These are phyloP conservation scores for Entelexis paramagnoliae DNA, from an alignment of 1,139 yeast species.

Conservation along the genomic window DNA sequence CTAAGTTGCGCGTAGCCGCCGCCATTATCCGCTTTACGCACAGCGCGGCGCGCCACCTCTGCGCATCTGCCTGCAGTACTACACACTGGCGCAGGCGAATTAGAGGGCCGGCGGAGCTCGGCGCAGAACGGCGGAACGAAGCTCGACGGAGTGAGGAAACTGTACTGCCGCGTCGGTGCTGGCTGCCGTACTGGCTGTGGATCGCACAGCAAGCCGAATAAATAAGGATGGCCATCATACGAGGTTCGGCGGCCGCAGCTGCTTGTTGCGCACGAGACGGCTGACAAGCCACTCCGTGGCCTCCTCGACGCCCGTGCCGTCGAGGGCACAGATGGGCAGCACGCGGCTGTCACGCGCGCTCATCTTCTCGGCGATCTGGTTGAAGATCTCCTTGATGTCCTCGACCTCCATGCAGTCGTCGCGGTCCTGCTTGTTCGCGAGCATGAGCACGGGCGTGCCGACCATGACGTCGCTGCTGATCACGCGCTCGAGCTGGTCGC, in stretches of 20 bases:
- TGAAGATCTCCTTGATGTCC: slow-evolving; percentile 69
- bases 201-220: too few species aligned
- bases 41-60: too few species aligned
- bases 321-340: slow-evolving; percentile 77
- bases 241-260: slow-evolving; percentile 52
- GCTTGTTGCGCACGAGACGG: slow-evolving; percentile 66
- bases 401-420: slow-evolving; percentile 72
- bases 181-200: too few species aligned
- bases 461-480: slow-evolving; percentile 48
- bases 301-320: slow-evolving; percentile 71
- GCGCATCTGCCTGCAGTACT: too few species aligned
- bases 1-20: too few species aligned
- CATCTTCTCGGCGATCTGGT: slow-evolving; percentile 66
- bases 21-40: too few species aligned
- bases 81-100: too few species aligned
- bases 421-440: slow-evolving; percentile 90
- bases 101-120: too few species aligned
- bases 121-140: too few species aligned
- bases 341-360: slow-evolving; percentile 88
- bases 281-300: slow-evolving; percentile 83
- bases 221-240: too few species aligned
- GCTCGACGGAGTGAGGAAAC: too few species aligned
- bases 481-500: slow-evolving; percentile 43
- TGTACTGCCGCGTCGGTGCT: too few species aligned
- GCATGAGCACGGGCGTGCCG: slow-evolving; percentile 82